A percentile compares a stretch with the other conserved stretches of the same genome.
These are phyloP conservation scores for Penicillium subrubescens DNA, from an alignment of 495 filamentous ascomycete species.

Conservation along the genomic window DNA sequence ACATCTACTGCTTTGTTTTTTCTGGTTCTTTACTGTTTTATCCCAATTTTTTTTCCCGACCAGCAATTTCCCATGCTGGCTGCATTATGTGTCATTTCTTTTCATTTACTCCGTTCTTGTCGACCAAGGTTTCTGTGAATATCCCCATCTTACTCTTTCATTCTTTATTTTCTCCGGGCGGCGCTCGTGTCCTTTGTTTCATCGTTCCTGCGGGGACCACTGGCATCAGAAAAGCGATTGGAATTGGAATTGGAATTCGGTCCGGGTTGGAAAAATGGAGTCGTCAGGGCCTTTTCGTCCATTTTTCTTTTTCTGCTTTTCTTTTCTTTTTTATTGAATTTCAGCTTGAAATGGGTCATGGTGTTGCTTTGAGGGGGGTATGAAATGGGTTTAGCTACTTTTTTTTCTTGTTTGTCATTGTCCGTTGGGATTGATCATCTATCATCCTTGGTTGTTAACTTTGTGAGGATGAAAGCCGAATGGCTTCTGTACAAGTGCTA, in stretches of 20 bases:
- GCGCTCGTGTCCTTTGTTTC: constrained; percentile 27
- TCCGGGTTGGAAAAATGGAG: constrained; percentile 23
- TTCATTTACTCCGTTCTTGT: neutral
- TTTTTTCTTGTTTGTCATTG: constrained; percentile 18
- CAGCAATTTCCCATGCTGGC: constrained; percentile 21
- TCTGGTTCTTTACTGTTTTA: constrained; percentile 13
- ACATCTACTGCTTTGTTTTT: constrained; percentile 17
- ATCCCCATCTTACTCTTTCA: constrained; percentile 16
- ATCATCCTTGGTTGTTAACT: constrained; percentile 19
- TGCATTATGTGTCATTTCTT: constrained; percentile 20
- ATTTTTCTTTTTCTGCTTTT: constrained; percentile 8
- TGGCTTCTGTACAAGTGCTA: constrained; percentile 30
- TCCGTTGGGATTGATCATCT: constrained; percentile 16
- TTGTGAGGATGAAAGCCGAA: constrained; percentile 22
- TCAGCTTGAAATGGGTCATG: neutral
- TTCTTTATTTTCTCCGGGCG: constrained; percentile 22
- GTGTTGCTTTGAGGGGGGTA: constrained; percentile 1
- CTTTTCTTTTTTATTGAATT: too few species aligned
- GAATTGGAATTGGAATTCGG: constrained; percentile 24
- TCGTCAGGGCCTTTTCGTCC: constrained; percentile 10
- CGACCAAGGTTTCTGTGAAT: constrained; percentile 32
- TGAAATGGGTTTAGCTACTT: neutral
- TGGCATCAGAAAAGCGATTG: constrained; percentile 28
- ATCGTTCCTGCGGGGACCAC: constrained; percentile 3
- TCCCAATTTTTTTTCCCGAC: constrained; percentile 5